phyloP scores from a whole-genome alignment of 2,329 filamentous ascomycete genomes.

The Apiospora malaysiana region DNA sequence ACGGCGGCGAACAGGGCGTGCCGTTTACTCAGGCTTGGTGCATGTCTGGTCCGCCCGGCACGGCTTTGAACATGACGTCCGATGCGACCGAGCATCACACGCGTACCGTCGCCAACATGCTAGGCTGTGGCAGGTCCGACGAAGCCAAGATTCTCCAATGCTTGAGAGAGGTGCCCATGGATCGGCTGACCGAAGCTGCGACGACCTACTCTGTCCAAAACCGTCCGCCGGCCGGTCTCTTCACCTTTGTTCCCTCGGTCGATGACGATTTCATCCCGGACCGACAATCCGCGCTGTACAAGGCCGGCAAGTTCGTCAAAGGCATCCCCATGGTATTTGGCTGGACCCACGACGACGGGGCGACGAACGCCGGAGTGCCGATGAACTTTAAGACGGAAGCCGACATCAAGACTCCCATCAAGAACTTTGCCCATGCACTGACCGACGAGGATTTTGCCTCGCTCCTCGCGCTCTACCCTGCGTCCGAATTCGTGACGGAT shows the following conservation, averaged over 20 bases:
- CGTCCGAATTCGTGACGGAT: conserved; percentile 33
- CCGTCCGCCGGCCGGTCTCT: conserved; percentile 31
- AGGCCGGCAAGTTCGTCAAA: conserved; percentile 31
- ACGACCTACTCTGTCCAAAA: conserved; percentile 35
- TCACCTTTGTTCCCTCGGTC: conserved; percentile 34
- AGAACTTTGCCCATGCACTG: conserved; percentile 30
- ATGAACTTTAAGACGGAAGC: conserved; percentile 31
- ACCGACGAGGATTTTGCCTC: conserved; percentile 32
- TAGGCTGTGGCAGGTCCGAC: neutral
- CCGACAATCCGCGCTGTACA: conserved; percentile 33
- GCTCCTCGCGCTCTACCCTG: conserved; percentile 36
- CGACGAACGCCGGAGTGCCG: conserved; percentile 33
- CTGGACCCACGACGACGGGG: conserved; percentile 38
- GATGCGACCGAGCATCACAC: conserved; percentile 3
- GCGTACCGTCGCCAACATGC: conserved; percentile 15
- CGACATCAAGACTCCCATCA: conserved; percentile 33
- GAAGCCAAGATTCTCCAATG: neutral
- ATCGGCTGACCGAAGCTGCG: conserved; percentile 36
- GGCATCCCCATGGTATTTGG: conserved; percentile 32
- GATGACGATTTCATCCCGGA: conserved; percentile 50
- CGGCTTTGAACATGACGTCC: conserved; percentile 29
- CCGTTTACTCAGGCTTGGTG: conserved; percentile 46
- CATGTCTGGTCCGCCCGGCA: conserved; percentile 51
- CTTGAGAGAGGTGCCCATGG: conserved; percentile 26
- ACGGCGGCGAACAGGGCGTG: conserved; percentile 45